phyloP scores from a whole-genome alignment of 495 filamentous ascomycete genomes.

The Penicillium dipodomyicola region DNA sequence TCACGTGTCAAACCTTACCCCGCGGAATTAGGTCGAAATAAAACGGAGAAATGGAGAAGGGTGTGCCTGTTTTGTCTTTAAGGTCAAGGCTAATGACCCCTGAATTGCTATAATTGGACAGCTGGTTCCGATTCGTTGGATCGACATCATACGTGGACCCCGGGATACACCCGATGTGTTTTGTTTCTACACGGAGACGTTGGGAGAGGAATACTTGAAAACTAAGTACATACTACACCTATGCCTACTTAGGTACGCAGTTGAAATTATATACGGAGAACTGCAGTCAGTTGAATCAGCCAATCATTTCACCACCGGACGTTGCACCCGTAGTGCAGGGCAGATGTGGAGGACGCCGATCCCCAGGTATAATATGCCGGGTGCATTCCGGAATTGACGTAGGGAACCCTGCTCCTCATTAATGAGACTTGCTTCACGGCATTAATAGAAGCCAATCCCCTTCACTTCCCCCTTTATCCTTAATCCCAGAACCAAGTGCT shows the following conservation, averaged over 20 bases:
- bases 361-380: constrained; percentile 8
- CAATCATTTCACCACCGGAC: no score
- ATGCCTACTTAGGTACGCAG: no score
- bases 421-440: not conserved
- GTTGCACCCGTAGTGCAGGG: not conserved
- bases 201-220: not conserved
- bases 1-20: not conserved
- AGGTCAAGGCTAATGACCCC: not conserved
- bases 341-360: not conserved
- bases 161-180: constrained; percentile 19
- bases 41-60: not conserved
- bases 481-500: not conserved
- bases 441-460: not conserved
- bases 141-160: not conserved
- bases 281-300: no score
- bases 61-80: not conserved
- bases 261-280: no score
- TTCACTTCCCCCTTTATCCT: no score
- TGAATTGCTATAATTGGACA: not conserved
- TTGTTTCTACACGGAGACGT: not conserved
- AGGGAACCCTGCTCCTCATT: not conserved
- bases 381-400: constrained; percentile 25
- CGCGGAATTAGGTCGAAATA: not conserved
- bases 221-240: no score
- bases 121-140: not conserved